Evolutionary conservation across 495 filamentous ascomycete species (phyloP).

Genomic region (Cudoniella acicularis): DNA sequence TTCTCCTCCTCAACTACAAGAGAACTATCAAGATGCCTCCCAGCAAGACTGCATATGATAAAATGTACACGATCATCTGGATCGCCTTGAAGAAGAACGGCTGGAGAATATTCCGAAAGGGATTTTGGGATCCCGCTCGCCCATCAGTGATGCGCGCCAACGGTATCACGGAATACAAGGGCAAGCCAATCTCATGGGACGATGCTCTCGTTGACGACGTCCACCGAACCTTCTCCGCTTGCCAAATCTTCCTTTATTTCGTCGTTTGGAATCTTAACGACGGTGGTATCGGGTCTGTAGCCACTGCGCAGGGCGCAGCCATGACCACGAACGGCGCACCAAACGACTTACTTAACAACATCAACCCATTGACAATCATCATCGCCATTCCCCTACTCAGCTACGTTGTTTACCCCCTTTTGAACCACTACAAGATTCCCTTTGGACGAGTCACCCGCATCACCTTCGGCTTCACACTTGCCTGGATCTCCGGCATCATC

Average conservation of each 20-base stretch:
- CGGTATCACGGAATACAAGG: slow-evolving; percentile 25
- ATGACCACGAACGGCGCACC: slow-evolving; percentile 63
- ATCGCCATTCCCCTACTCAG: slow-evolving; percentile 68
- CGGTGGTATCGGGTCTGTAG: slow-evolving; percentile 41
- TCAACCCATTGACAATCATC: slow-evolving; percentile 70
- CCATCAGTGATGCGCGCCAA: slow-evolving; percentile 53
- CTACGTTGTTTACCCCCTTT: slow-evolving; percentile 42
- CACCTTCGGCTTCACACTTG: slow-evolving; percentile 31
- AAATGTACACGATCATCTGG: slow-evolving; percentile 46
- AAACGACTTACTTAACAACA: slow-evolving; percentile 73
- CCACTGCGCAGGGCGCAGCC: slow-evolving; percentile 53
- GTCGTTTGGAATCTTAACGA: slow-evolving; percentile 65
- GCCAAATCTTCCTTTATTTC: slow-evolving; percentile 57
- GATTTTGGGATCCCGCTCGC: slow-evolving; percentile 63
- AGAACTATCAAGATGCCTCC: too few species aligned
- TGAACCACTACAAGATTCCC: slow-evolving; percentile 33
- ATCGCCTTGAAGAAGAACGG: slow-evolving; percentile 53
- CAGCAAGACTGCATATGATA: slow-evolving; percentile 53
- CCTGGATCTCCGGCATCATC: slow-evolving; percentile 36
- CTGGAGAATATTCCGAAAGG: slow-evolving; percentile 47
- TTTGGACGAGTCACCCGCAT: slow-evolving; percentile 52
- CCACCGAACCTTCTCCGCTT: slow-evolving; percentile 53
- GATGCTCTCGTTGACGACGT: slow-evolving; percentile 55
- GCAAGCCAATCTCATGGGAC: slow-evolving; percentile 43
- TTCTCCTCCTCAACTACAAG: slow-evolving; percentile 40